Base-by-base conservation (phyloP, 768 basidiomycete genomes). In the Austroboletus eburneus region DNA sequence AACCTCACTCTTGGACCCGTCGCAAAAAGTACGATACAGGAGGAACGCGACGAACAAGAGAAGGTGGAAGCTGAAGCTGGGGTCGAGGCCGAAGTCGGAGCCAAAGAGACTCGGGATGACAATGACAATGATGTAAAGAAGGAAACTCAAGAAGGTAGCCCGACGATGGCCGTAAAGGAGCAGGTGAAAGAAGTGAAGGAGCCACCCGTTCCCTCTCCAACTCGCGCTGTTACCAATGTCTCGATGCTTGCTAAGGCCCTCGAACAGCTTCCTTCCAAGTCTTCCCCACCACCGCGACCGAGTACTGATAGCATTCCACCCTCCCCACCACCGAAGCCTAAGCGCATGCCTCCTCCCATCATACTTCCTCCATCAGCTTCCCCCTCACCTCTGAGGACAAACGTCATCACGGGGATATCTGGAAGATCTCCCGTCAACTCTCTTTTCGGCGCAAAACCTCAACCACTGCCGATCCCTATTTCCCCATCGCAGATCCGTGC, bases 401-500 rank as follows among this genome's bases (percentile, higher is more conserved):
- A 45, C 30, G 27, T 59, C 10, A 55, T 62, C 36, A 41, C 57
- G 9, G 57, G 59, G 10, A 37, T 55, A 35, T 64, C 54, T 18
- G 55, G 53, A 20, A 62, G 9, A 40, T 55, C 62, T 0, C 62
- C 59, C 2, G 50, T 64, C 37, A 57, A 57, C 24, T 13, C 57
- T 7, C 54, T 64, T 22, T 51, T 63, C n/a, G 45, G 53, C n/a
- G 35, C 39, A 25, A 57, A 54, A 39, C 62, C 62, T 0, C 59
- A 53, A 21, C 62, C 62, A 18, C 23, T 63, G 30, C 62, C 62
- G 0, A 49, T 63, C 2, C 62, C 62, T 13, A 63, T 63, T 24
- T 46, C 62, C 40, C 55, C 23, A 9, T 57, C 59, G 14, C 62
- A 64, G 44, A 63, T 63, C 22, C 57, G 59, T 33, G 42, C 62